Evolutionary conservation across 2,329 filamentous ascomycete genomes (phyloP), one percentile per base, ranked within the genome.

Genomic region (Mycogone perniciosa): DNA sequence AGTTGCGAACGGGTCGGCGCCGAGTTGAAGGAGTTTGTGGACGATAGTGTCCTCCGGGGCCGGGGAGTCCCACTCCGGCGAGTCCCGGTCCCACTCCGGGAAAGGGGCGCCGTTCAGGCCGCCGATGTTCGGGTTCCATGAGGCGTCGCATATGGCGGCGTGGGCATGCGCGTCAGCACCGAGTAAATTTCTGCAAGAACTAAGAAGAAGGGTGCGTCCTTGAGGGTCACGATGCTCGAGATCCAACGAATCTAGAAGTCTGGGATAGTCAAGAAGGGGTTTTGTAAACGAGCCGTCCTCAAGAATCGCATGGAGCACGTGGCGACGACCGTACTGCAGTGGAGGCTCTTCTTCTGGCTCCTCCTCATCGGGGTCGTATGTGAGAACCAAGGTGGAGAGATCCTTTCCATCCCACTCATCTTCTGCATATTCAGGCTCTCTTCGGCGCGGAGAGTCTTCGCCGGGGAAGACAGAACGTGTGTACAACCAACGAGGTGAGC

Each of bases 141-240:
- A 20, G 20, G 20, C 20, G 20, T 20, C 20, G 3, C 20, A 20
- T 20, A 20, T 20, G n/a, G 35, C 35, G n/a, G 10, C 29, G 8
- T 31, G n/a, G 34, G 39, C 35, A 5, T 4, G 38, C 3, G 27
- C 27, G 34, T 48, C 46, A 13, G 46, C 46, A 33, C 46, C 46
- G 33, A 27, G 5, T 10, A 2, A 2, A 26, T 9, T 34, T 8
- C 39, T 38, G 33, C 38, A 42, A 20, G 46, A 35, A 27, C 37
- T 33, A 7, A 48, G 46, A 31, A 48, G 34, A 34, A 42, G 46
- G 6, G 46, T 48, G 10, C 46, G 31, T 29, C 46, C 46, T 31
- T 42, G 38, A 29, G 46, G 46, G 13, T 48, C 37, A 20, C 43
- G 46, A 10, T 35, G 31, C 31, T 48, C 46, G 5, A 48, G 38